phyloP scores from a whole-genome alignment of 768 basidiomycete genomes.

The Sarcomyxa edulis region DNA sequence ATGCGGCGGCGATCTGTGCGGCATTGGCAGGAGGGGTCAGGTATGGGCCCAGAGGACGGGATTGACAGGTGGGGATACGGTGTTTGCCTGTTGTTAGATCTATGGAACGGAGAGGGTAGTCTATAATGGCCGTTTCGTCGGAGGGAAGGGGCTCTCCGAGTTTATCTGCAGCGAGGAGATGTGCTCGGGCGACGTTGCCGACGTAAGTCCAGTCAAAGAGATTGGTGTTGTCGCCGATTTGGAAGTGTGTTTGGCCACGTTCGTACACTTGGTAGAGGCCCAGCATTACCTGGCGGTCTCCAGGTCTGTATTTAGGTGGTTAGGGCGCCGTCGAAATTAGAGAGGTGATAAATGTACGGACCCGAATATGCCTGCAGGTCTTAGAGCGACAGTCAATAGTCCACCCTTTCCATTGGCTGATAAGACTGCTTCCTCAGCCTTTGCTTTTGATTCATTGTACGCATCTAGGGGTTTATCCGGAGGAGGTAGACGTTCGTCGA shows the following conservation, averaged over 20 bases:
- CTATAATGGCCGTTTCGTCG: slow-evolving; percentile 38
- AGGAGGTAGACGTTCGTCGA: slow-evolving; percentile 81
- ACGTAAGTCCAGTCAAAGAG: slow-evolving; percentile 97
- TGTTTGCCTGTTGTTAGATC: slow-evolving; percentile 57
- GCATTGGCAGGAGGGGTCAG: slow-evolving; percentile 56
- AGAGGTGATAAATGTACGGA: slow-evolving; percentile 31
- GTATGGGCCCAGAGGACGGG: slow-evolving; percentile 82
- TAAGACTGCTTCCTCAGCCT: slow-evolving; percentile 80
- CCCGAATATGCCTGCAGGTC: slow-evolving; percentile 97
- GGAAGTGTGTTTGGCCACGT: slow-evolving; percentile 82
- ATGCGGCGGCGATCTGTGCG: slow-evolving; percentile 50
- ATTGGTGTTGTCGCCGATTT: slow-evolving; percentile 91
- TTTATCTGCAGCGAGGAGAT: slow-evolving; percentile 89
- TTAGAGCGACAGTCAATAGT: slow-evolving; percentile 81
- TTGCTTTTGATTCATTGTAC: slow-evolving; percentile 92
- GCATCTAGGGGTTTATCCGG: slow-evolving; percentile 78
- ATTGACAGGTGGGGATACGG: slow-evolving; percentile 72
- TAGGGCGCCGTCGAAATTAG: no score
- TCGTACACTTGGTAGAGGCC: slow-evolving; percentile 80
- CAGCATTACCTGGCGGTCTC: slow-evolving; percentile 81
- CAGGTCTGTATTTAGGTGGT: slow-evolving; percentile 67
- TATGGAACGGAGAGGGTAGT: slow-evolving; percentile 54
- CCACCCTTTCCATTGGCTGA: slow-evolving; percentile 83
- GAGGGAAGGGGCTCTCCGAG: slow-evolving; percentile 51
- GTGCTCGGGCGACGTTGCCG: slow-evolving; percentile 90